Evolutionary conservation across 179 eudicot genomes (phyloP).

Genomic region (Drosera spatulata): DNA sequence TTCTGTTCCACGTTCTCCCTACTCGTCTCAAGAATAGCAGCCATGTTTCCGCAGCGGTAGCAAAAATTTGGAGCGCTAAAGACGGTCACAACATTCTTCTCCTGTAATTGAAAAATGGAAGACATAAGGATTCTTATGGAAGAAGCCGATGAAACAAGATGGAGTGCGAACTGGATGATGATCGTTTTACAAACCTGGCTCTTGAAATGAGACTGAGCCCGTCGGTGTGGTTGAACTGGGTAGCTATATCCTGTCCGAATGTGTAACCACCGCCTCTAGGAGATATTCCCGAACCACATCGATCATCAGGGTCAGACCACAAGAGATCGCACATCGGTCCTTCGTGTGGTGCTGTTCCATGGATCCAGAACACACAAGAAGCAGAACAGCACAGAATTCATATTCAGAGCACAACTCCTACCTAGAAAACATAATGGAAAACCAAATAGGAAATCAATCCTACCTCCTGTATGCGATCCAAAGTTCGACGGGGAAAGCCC

Average conservation of each 20-base stretch:
- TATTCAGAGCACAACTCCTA: too few species aligned
- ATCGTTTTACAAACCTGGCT: slow-evolving; percentile 60
- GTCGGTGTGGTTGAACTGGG: slow-evolving; percentile 77
- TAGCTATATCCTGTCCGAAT: slow-evolving; percentile 79
- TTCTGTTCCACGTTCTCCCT: slow-evolving; percentile 91
- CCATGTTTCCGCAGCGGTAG: slow-evolving; percentile 61
- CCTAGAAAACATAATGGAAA: too few species aligned
- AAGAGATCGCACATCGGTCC: slow-evolving; percentile 95
- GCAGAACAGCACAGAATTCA: slow-evolving; percentile 1
- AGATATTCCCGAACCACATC: slow-evolving; percentile 97
- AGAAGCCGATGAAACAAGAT: background rate
- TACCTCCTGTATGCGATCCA: slow-evolving; percentile 98
- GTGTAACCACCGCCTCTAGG: slow-evolving; percentile 97
- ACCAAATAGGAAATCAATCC: background rate
- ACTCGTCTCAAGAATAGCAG: slow-evolving; percentile 95
- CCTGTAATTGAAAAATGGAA: slow-evolving; percentile 23
- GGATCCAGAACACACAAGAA: background rate
- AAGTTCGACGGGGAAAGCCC: slow-evolving; percentile 94
- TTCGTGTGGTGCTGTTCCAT: slow-evolving; percentile 73
- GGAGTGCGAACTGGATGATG: too few species aligned
- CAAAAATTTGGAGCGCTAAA: slow-evolving; percentile 60
- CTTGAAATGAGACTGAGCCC: slow-evolving; percentile 81
- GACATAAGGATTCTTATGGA: background rate
- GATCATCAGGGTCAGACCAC: slow-evolving; percentile 16
- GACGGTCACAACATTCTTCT: slow-evolving; percentile 86